These are phyloP conservation scores for Ogataea ganodermae DNA, from an alignment of 805 yeast genomes.

Conservation along the genomic window DNA sequence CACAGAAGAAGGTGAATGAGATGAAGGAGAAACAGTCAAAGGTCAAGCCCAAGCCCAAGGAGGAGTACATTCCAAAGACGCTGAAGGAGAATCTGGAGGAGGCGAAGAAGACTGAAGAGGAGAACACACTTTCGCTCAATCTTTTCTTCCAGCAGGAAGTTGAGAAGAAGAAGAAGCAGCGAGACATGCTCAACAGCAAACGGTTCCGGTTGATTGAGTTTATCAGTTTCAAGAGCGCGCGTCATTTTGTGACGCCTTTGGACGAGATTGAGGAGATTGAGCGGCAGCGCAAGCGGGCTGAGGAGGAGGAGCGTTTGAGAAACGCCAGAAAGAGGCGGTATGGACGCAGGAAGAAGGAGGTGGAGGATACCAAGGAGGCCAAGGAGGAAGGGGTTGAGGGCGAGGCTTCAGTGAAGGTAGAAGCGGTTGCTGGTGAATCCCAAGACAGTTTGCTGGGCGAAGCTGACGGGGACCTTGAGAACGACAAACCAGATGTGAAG, in stretches of 20 bases:
- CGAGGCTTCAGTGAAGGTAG: not conserved
- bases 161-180: conserved; percentile 73
- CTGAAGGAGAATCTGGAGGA: conserved; percentile 76
- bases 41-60: conserved; percentile 32
- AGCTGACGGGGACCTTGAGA: conserved; percentile 33
- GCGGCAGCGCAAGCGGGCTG: conserved; percentile 36
- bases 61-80: conserved; percentile 50
- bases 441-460: no score
- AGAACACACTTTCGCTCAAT: conserved; percentile 71
- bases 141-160: conserved; percentile 83
- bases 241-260: conserved; percentile 57
- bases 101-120: conserved; percentile 82
- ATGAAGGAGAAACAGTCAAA: conserved; percentile 57
- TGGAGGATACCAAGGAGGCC: conserved; percentile 1
- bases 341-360: conserved; percentile 39
- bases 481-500: conserved; percentile 33
- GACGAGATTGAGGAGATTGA: conserved; percentile 57
- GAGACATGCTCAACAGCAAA: conserved; percentile 68
- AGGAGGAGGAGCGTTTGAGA: conserved; percentile 33
- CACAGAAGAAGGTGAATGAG: conserved; percentile 67
- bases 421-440: no score
- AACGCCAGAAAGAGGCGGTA: conserved; percentile 41
- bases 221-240: conserved; percentile 51
- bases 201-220: conserved; percentile 62
- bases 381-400: not conserved